Conservation (phyloP, 2,329 filamentous ascomycete genomes). For the Penicillium capsulatum region DNA sequence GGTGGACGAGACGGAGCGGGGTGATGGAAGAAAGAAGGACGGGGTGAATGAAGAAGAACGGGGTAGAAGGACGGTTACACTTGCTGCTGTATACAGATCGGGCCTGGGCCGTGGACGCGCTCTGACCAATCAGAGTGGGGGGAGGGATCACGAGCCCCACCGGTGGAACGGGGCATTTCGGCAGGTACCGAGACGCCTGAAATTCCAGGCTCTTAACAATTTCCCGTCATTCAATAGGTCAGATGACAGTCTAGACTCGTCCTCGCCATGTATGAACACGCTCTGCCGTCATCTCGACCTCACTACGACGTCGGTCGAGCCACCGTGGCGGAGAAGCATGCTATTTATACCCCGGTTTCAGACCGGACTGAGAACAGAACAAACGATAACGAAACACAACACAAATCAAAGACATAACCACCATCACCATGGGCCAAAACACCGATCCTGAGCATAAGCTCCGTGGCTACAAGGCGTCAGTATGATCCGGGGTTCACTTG, state of each 20-base stretch:
- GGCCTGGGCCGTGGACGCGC: not conserved
- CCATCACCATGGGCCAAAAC: conserved; percentile 5
- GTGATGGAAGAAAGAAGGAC: not conserved
- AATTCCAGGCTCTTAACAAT: not conserved
- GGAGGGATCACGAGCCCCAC: not conserved
- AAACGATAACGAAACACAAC: not conserved
- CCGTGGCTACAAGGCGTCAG: conserved; percentile 23
- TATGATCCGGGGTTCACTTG: not conserved
- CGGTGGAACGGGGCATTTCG: too few relatives aligned
- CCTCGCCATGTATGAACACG: not conserved
- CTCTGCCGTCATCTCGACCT: conserved; percentile 1
- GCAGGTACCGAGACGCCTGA: too few relatives aligned
- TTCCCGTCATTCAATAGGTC: not conserved
- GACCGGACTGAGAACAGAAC: not conserved
- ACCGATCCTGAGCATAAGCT: conserved; percentile 11
- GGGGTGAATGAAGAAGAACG: not conserved
- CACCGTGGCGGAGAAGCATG: conserved; percentile 4
- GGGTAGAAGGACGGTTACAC: conserved; percentile 6
- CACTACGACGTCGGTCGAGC: conserved; percentile 3
- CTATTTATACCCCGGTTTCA: not conserved
- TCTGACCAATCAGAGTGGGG: not conserved
- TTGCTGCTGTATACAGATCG: not conserved
- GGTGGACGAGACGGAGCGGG: not conserved
- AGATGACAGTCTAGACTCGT: not conserved
- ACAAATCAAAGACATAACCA: not conserved